Base-by-base conservation (phyloP, 768 basidiomycete genomes). In the Calocera viscosa region DNA sequence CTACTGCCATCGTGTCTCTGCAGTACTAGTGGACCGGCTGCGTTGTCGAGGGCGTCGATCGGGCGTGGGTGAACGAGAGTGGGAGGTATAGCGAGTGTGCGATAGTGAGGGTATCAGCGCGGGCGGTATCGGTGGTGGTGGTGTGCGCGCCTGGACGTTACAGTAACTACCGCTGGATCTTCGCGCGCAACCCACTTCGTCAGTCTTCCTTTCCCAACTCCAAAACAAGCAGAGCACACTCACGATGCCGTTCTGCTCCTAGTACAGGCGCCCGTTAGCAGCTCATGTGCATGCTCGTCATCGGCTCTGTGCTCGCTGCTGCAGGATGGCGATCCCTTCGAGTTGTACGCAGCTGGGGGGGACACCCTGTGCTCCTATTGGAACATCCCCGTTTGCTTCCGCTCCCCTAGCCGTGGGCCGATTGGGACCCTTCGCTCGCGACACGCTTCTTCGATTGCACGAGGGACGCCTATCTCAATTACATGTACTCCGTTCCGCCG, bases 331-430 rank as follows among this genome's bases (percentile, higher is more conserved):
- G 19, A 60, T 60, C 8, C 30, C 14, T 5, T 5, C 19, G 53
- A 2, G 24, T 12, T 2, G 53, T 11, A 60, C 10, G 53, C 14
- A 26, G 30, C 30, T 12, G 30, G 24, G 11, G 30, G 26, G 53
- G 53, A 12, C 26, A 10, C 11, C 53, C 8, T 12, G 24, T 26
- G 53, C 53, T 60, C 53, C 53, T 60, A 60, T 60, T 60, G 53
- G 53, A 60, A 60, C 53, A 60, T n/a, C 53, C 24, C 30, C 53
- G 24, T 60, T 60, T 60, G 53, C 53, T 2, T 60, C 53, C 53
- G 53, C 30, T 26, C 30, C 16, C 11, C 26, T 60, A 5, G 30
- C 26, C 24, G 26, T 24, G 43, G 7, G 24, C 24, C 30, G 11
- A 60, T 5, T 10, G 30, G 53, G 53, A 60, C 53, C 53, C 53